Percentiles rank a stretch among this genome's conserved stretches.
Evolutionary conservation across 164 flowering plant genomes (phyloP).

Genomic region (Warburgia ugandensis): DNA sequence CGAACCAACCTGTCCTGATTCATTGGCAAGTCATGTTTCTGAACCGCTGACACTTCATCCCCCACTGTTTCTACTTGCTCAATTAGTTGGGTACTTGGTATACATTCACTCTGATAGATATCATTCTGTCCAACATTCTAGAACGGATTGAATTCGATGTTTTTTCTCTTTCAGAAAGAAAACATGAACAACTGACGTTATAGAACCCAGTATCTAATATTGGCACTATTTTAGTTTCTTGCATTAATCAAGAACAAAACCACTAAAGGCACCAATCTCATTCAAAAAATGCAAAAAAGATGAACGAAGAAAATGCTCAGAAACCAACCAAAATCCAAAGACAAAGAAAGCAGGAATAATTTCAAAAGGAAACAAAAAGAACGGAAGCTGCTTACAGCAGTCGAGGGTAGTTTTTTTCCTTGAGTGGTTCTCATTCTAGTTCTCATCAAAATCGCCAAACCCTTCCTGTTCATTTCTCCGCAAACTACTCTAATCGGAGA

Average conservation of each 20-base stretch:
- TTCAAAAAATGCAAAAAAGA: not conserved
- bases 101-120: not conserved
- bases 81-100: not conserved
- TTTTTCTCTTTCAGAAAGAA: not conserved
- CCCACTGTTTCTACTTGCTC: conserved; percentile 1
- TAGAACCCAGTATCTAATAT: not conserved
- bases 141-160: not conserved
- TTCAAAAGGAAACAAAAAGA: not conserved
- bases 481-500: too few species aligned
- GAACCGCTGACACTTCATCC: not conserved
- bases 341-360: too few species aligned
- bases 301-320: not conserved
- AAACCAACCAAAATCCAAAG: too few species aligned
- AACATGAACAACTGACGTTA: not conserved
- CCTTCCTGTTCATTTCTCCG: conserved; percentile 48
- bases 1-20: conserved; percentile 1
- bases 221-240: too few species aligned
- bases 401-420: conserved; percentile 24
- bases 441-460: conserved; percentile 52
- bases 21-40: not conserved
- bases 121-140: not conserved
- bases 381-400: not conserved
- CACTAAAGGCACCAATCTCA: not conserved
- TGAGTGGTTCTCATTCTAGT: conserved; percentile 55
- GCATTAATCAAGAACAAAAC: too few species aligned